Conservation (phyloP, 495 filamentous ascomycete species). For the Chaetomidium leptoderma region DNA sequence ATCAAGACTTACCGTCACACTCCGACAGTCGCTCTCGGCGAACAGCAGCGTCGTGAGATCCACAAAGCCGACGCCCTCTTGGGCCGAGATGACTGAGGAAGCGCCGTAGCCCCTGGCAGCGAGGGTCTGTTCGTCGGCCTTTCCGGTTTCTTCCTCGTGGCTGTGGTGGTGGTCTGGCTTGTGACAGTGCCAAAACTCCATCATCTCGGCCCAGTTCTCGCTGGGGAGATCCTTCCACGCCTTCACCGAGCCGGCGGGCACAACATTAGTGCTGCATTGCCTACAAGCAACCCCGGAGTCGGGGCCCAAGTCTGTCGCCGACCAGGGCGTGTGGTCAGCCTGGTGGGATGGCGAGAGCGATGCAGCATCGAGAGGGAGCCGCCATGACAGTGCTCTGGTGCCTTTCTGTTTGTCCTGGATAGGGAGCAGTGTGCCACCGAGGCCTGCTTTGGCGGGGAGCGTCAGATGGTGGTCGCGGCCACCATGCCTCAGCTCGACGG, state of each 20-base stretch:
- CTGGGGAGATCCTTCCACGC: conserved; percentile 94
- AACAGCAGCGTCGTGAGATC: conserved; percentile 75
- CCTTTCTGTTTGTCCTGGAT: conserved; percentile 26
- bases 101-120: conserved; percentile 71
- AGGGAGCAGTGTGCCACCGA: conserved; percentile 36
- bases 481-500: conserved; percentile 52
- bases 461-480: conserved; percentile 52
- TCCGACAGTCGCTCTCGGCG: conserved; percentile 56
- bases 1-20: conserved; percentile 56
- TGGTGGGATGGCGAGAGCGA: conserved; percentile 27
- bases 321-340: conserved; percentile 60
- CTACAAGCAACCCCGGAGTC: conserved; percentile 60
- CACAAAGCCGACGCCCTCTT: conserved; percentile 65
- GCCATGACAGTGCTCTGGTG: conserved; percentile 57
- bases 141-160: conserved; percentile 19
- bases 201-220: conserved; percentile 99
- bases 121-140: conserved; percentile 43
- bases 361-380: conserved; percentile 53
- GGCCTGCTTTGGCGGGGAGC: conserved; percentile 60
- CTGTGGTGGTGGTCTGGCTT: conserved; percentile 57
- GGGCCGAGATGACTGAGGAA: conserved; percentile 60
- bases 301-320: conserved; percentile 56
- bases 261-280: conserved; percentile 49
- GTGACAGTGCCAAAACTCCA: conserved; percentile 99
- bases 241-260: conserved; percentile 42